Evolutionary conservation across 2,329 filamentous ascomycete species (phyloP).

Genomic region (Colletotrichum horii): DNA sequence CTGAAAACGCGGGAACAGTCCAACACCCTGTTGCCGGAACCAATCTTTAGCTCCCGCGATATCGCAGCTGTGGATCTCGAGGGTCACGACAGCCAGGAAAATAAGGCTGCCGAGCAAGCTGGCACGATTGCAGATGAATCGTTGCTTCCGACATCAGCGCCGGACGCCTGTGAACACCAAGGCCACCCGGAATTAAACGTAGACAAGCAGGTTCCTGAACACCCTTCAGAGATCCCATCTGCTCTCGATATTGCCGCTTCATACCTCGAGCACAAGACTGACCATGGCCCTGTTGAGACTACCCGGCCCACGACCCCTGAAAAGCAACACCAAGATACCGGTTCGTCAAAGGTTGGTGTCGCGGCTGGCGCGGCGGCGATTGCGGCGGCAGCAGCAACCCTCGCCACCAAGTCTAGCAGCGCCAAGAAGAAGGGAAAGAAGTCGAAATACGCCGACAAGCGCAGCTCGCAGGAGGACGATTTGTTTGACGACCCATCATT

Average conservation of each 20-base stretch:
- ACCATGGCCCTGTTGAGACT: neutral
- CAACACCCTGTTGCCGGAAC: conserved; percentile 28
- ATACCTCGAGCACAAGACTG: conserved; percentile 21
- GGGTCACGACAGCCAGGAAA: neutral
- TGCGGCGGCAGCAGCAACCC: conserved; percentile 32
- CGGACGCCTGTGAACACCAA: neutral
- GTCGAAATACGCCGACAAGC: conserved; percentile 41
- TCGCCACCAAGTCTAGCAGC: conserved; percentile 33
- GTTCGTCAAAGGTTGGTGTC: neutral
- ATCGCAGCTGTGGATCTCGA: conserved; percentile 25
- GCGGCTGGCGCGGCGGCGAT: conserved; percentile 31
- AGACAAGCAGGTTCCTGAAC: neutral
- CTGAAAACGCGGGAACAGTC: conserved; percentile 31
- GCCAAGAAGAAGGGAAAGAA: conserved; percentile 40
- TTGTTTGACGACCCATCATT: conserved; percentile 49
- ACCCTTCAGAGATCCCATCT: neutral
- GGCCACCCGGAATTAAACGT: neutral
- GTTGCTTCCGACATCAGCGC: neutral
- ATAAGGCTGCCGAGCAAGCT: neutral
- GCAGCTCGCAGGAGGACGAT: conserved; percentile 43
- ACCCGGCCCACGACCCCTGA: neutral
- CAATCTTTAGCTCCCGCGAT: conserved; percentile 28
- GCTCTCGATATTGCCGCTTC: conserved; percentile 28
- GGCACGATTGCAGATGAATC: neutral
- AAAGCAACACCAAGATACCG: neutral